phyloP scores from a whole-genome alignment of 345 rosid genomes.

The Salix caprea region DNA sequence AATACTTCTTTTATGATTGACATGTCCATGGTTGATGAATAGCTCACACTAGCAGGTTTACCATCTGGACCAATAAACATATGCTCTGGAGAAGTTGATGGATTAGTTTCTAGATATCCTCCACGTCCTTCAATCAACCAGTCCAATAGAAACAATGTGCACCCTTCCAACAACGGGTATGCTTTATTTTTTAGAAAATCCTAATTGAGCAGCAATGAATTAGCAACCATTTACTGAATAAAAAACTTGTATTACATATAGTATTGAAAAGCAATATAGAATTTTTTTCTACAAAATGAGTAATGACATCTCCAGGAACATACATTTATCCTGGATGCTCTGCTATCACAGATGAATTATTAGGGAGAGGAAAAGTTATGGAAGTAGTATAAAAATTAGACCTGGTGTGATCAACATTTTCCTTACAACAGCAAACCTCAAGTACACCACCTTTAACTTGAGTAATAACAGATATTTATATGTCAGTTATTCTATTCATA shows the following conservation, averaged over 20 bases:
- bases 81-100: conserved; percentile 97
- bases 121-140: conserved; percentile 83
- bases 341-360: not conserved
- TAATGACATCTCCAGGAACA: not conserved
- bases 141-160: conserved; percentile 66
- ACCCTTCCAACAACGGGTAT: conserved; percentile 84
- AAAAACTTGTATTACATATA: not conserved
- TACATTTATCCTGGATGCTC: not conserved
- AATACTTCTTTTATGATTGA: conserved; percentile 76
- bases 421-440: not conserved
- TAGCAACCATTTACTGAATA: not conserved
- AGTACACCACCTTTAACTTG: not conserved
- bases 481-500: not conserved
- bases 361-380: not conserved
- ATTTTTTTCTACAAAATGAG: not conserved
- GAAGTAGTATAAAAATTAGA: too few relatives aligned
- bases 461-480: not conserved
- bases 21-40: conserved; percentile 96
- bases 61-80: conserved; percentile 75
- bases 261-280: not conserved
- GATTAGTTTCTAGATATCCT: conserved; percentile 79
- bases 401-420: not conserved
- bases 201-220: conserved; percentile 30
- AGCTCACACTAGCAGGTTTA: conserved; percentile 76
- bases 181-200: conserved; percentile 73